phyloP scores from a whole-genome alignment of 2,329 filamentous ascomycete species.

The Cladosporium sp. region DNA sequence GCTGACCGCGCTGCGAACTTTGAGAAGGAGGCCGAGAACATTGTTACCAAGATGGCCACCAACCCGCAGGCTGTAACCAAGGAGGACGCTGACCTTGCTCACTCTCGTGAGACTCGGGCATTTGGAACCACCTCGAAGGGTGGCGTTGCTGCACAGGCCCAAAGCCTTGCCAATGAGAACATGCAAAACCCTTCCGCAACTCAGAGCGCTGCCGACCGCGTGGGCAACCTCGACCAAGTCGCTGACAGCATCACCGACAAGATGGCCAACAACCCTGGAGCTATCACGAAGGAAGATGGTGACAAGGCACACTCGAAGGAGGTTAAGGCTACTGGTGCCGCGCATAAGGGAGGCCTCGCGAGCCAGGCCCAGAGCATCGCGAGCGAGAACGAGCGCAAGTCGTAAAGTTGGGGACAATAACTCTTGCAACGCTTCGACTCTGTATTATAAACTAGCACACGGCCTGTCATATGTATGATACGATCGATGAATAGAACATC shows the following conservation, averaged over 20 bases:
- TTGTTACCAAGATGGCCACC: conserved; percentile 30
- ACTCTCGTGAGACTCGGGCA: conserved; percentile 28
- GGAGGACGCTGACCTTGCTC: conserved; percentile 28
- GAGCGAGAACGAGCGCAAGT: conserved; percentile 25
- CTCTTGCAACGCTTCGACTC: no score
- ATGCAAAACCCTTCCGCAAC: conserved; percentile 21
- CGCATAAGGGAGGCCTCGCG: conserved; percentile 28
- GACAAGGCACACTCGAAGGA: conserved; percentile 28
- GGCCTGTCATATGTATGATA: no score
- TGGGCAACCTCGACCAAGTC: conserved; percentile 28
- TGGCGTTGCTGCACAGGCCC: conserved; percentile 29
- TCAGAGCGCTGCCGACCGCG: conserved; percentile 28
- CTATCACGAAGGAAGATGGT: conserved; percentile 30
- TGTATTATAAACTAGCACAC: no score
- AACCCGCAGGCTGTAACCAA: conserved; percentile 28
- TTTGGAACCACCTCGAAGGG: conserved; percentile 28
- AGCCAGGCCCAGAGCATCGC: conserved; percentile 28
- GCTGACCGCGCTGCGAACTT: conserved; percentile 29
- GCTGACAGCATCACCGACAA: conserved; percentile 27
- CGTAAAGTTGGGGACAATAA: neutral
- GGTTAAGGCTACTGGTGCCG: conserved; percentile 27
- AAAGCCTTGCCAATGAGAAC: conserved; percentile 27
- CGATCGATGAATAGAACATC: no score
- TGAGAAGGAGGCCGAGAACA: conserved; percentile 24
- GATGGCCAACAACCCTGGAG: conserved; percentile 27